Conservation (phyloP, 176 grass and related monocot species). For the Saccharum officinarum region DNA sequence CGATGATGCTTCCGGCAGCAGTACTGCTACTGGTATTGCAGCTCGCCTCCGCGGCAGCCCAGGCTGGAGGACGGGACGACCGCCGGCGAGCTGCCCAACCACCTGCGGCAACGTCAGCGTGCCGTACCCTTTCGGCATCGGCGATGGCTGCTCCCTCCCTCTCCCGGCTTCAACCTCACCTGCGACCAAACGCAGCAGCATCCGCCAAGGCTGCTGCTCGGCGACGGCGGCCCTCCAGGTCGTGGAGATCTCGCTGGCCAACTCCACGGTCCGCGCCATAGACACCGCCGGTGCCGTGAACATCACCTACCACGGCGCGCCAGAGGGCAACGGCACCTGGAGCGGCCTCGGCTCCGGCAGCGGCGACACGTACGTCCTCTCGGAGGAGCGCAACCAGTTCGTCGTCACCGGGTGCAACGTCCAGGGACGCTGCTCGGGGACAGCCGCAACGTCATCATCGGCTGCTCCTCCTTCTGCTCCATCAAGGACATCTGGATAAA, state of each 20-base stretch:
- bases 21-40: background rate
- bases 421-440: background rate
- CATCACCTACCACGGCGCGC: background rate
- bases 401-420: constrained; percentile 21
- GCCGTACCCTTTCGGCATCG: constrained; percentile 18
- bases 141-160: background rate
- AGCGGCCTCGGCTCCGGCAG: background rate
- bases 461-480: constrained; percentile 35
- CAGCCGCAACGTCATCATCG: background rate
- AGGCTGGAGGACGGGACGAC: background rate
- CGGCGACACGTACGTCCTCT: background rate
- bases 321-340: background rate
- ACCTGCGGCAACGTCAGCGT: constrained; percentile 11
- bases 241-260: background rate
- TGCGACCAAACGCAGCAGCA: background rate
- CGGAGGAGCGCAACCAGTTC: background rate
- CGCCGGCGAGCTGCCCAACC: background rate
- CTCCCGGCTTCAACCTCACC: constrained; percentile 2
- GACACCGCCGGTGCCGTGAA: background rate
- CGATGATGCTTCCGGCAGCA: too few relatives aligned
- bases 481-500: background rate
- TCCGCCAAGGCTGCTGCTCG: constrained; percentile 11
- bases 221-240: constrained; percentile 12
- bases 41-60: background rate
- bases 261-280: constrained; percentile 2